phyloP scores from a whole-genome alignment of 306 rosid species.

The Parietaria judaica region DNA sequence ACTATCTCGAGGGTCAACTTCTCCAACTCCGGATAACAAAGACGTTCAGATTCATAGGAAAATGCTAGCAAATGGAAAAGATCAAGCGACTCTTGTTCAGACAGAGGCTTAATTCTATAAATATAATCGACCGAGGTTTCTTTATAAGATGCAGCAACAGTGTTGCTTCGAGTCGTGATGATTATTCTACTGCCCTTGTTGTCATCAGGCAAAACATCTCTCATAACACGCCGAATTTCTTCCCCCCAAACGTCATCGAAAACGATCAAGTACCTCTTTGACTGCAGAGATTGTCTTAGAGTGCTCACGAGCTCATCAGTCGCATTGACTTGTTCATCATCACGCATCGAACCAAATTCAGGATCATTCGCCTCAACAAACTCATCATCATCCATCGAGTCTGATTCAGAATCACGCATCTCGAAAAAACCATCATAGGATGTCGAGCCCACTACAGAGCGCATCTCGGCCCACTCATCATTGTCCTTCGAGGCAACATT shows the following conservation, averaged over 20 bases:
- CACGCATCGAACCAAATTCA: not conserved
- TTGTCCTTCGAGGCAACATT: too few relatives aligned
- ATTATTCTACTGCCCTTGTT: conserved; percentile 9
- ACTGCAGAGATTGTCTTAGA: not conserved
- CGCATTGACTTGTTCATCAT: not conserved
- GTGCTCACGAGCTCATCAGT: not conserved
- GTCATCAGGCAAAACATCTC: conserved; percentile 6
- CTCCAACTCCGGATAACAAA: not conserved
- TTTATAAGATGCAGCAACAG: not conserved
- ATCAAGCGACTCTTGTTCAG: conserved; percentile 1
- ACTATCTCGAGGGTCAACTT: not conserved
- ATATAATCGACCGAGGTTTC: not conserved
- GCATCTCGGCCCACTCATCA: too few relatives aligned
- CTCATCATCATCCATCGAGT: not conserved
- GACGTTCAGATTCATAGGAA: not conserved
- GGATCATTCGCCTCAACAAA: not conserved
- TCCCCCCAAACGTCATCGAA: not conserved
- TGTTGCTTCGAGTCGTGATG: conserved; percentile 1
- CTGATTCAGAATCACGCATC: too few relatives aligned
- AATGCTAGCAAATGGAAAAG: conserved; percentile 6
- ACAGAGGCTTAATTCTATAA: not conserved
- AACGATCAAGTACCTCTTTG: not conserved
- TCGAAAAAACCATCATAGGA: too few relatives aligned
- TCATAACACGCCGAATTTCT: not conserved
- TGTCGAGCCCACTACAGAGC: too few relatives aligned